Evolutionary conservation across 345 rosid genomes (phyloP), one percentile per base, ranked within the genome.

Genomic region (Luvunga scandens): DNA sequence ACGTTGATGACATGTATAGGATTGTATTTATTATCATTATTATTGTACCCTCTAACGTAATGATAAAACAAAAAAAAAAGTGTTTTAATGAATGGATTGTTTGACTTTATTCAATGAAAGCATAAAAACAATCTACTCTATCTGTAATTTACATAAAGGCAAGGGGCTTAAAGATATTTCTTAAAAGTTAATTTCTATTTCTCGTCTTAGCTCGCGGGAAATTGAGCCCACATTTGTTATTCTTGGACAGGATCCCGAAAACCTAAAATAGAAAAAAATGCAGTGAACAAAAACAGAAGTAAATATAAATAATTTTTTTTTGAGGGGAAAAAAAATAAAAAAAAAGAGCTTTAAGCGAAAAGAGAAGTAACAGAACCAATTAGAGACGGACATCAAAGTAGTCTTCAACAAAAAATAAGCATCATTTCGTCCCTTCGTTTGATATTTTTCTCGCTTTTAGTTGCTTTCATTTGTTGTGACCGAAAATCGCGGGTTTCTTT

Each of bases 291-390:
- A 78, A 3, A 38, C 50, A 62, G 60, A 1, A 36, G 24, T 45
- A 13, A 45, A 45, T 45, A 45, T 45, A 45, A 45, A 12, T 13
- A 13, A 3, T 12, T 13, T 45, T 13, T 45, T 39, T 39, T 39
- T 39, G 10, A 9, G 5, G 1, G 48, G 48, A 0, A 9, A 39
- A 39, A 42, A 50, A 45, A 63, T 73, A 76, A 82, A 36, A 82
- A 45, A 72, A 71, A 74, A 74, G 28, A 36, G 76, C 68, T 77
- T 84, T 82, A 75, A 42, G 76, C 81, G 70, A 50, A 72, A 24
- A 10, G 53, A 28, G 24, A 28, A 4, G 18, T 45, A 50, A 79
- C 56, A 24, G 53, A 53, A 8, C 63, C 64, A 75, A 53, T 48
- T 71, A 7, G 71, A 48, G 71, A 53, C 18, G 18, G 30, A n/a